Conservation (phyloP, 495 filamentous ascomycete species). For the Xylaria acuta region DNA sequence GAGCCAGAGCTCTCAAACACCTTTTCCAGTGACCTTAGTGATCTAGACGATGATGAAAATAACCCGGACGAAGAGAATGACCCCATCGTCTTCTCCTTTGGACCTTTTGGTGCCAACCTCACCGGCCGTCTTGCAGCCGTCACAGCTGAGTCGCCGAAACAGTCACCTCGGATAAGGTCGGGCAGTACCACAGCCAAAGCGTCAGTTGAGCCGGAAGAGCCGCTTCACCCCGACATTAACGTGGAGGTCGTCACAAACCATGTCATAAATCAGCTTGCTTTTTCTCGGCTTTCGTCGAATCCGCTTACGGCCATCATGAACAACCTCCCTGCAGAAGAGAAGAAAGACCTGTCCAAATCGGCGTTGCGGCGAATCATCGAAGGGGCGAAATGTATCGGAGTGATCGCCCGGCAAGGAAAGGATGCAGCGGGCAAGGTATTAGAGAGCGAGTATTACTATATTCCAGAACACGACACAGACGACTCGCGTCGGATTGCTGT, state of each 20-base stretch:
- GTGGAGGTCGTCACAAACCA: slow-evolving; percentile 68
- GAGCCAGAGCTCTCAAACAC: slow-evolving; percentile 48
- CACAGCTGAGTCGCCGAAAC: slow-evolving; percentile 63
- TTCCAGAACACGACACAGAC: slow-evolving; percentile 88
- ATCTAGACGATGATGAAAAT: slow-evolving; percentile 68
- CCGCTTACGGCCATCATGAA: slow-evolving; percentile 86
- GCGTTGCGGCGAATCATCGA: slow-evolving; percentile 75
- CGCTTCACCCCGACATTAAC: slow-evolving; percentile 29
- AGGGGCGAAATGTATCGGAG: slow-evolving; percentile 75
- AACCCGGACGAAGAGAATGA: slow-evolving; percentile 93
- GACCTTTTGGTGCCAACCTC: slow-evolving; percentile 83
- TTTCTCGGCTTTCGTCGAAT: slow-evolving; percentile 89
- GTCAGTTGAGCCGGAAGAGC: slow-evolving; percentile 37
- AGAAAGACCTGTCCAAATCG: slow-evolving; percentile 60
- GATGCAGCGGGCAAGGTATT: slow-evolving; percentile 93
- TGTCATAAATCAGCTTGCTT: slow-evolving; percentile 93
- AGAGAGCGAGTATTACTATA: slow-evolving; percentile 96
- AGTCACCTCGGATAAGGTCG: slow-evolving; percentile 41
- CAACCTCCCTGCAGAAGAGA: slow-evolving; percentile 76
- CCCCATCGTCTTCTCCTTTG: slow-evolving; percentile 87
- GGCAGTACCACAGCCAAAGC: slow-evolving; percentile 36
- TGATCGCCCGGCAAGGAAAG: slow-evolving; percentile 89
- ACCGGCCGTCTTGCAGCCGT: slow-evolving; percentile 79
- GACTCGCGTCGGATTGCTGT: slow-evolving; percentile 81
- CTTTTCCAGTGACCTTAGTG: slow-evolving; percentile 67